Evolutionary conservation across 2,329 filamentous ascomycete genomes (phyloP).

Genomic region (Uncinocarpus reesii): DNA sequence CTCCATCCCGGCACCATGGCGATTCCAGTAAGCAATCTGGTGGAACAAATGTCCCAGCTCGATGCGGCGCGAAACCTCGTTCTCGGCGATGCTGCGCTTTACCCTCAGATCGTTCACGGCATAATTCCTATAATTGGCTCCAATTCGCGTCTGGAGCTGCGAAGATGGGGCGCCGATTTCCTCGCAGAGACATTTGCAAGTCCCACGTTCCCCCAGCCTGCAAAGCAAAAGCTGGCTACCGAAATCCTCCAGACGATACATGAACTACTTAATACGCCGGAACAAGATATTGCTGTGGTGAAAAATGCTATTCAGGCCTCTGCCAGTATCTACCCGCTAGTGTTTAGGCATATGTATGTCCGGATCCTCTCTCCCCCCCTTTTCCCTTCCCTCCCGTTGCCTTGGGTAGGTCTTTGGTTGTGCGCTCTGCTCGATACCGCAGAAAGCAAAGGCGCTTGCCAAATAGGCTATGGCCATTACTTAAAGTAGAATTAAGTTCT

Average conservation of each 20-base stretch:
- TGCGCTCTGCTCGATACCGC: background rate
- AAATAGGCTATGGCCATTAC: background rate
- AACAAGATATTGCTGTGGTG: slow-evolving; percentile 68
- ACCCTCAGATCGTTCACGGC: slow-evolving; percentile 81
- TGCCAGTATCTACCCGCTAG: slow-evolving; percentile 84
- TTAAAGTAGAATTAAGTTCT: slow-evolving; percentile 12
- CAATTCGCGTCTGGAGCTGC: slow-evolving; percentile 63
- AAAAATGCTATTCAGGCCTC: slow-evolving; percentile 80
- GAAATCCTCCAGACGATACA: slow-evolving; percentile 68
- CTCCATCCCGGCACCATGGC: slow-evolving; percentile 9
- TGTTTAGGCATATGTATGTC: slow-evolving; percentile 90
- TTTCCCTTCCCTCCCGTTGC: slow-evolving; percentile 15
- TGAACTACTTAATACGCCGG: slow-evolving; percentile 57
- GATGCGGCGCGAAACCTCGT: slow-evolving; percentile 84
- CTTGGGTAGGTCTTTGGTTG: background rate
- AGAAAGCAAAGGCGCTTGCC: background rate
- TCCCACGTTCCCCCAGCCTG: slow-evolving; percentile 63
- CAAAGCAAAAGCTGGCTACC: slow-evolving; percentile 71
- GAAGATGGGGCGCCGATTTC: slow-evolving; percentile 94
- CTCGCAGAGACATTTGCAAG: slow-evolving; percentile 91
- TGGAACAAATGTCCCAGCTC: slow-evolving; percentile 75
- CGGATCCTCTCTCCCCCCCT: background rate
- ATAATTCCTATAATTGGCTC: slow-evolving; percentile 84
- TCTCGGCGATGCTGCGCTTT: slow-evolving; percentile 75
- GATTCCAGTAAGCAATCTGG: slow-evolving; percentile 43